These are phyloP conservation scores for Rosa rugosa DNA, from an alignment of 306 rosid species.

Conservation along the genomic window DNA sequence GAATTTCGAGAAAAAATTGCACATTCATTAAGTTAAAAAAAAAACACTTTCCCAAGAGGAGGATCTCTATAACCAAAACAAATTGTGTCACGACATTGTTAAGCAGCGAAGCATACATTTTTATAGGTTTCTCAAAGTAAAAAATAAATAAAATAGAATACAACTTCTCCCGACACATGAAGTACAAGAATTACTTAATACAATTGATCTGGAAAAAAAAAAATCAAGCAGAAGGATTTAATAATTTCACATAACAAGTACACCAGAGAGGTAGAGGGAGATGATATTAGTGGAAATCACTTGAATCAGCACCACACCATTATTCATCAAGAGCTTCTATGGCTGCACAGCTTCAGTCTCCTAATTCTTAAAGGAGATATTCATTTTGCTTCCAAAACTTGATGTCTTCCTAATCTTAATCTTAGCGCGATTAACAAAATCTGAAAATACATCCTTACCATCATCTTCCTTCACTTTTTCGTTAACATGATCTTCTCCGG, in stretches of 20 bases:
- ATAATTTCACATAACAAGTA: not conserved
- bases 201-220: not conserved
- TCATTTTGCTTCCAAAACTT: conserved; percentile 25
- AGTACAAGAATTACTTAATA: not conserved
- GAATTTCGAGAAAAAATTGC: no score
- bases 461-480: conserved; percentile 19
- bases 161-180: not conserved
- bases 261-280: not conserved
- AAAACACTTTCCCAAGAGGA: not conserved
- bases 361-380: conserved; percentile 26
- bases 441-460: conserved; percentile 20
- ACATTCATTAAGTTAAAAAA: no score
- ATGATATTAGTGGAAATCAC: not conserved
- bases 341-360: not conserved
- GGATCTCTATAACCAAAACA: not conserved
- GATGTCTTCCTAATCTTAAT: conserved; percentile 29
- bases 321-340: not conserved
- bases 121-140: not conserved
- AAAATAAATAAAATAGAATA: not conserved
- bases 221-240: not conserved
- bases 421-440: conserved; percentile 27
- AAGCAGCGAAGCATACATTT: not conserved
- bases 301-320: not conserved
- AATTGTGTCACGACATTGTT: not conserved
- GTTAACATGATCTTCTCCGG: conserved; percentile 7